phyloP scores from a whole-genome alignment of 192 early-diverging fungal species.

The Coemansia sp. region DNA sequence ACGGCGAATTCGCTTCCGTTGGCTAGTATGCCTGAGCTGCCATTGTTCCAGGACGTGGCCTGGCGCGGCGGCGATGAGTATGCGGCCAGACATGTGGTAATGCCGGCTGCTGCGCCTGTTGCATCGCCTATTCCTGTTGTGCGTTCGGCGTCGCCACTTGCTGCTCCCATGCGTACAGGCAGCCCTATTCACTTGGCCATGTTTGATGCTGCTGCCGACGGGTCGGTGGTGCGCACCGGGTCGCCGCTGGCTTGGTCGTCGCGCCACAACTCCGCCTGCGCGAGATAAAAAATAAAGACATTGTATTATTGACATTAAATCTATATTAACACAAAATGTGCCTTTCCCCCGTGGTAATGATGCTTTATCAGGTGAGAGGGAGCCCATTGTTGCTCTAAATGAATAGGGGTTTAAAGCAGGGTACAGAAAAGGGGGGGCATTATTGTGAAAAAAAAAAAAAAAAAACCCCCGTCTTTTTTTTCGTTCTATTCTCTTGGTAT shows the following conservation, averaged over 20 bases:
- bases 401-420: too few species aligned
- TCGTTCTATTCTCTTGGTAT: not conserved
- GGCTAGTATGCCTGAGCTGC: slow-evolving; percentile 19
- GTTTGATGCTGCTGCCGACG: slow-evolving; percentile 35
- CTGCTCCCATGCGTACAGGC: slow-evolving; percentile 30
- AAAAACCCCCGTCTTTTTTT: not conserved
- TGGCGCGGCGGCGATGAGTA: slow-evolving; percentile 34
- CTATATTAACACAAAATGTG: not conserved
- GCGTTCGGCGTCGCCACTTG: slow-evolving; percentile 3
- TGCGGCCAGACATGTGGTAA: not conserved
- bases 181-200: slow-evolving; percentile 30
- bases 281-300: slow-evolving; percentile 7
- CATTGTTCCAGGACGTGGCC: slow-evolving; percentile 47
- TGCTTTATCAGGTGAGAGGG: too few species aligned
- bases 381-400: too few species aligned
- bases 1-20: not conserved
- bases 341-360: too few species aligned
- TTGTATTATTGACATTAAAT: not conserved
- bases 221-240: slow-evolving; percentile 32
- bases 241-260: slow-evolving; percentile 46
- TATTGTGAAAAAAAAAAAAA: not conserved
- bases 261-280: slow-evolving; percentile 26
- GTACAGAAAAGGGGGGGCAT: too few species aligned
- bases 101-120: not conserved
- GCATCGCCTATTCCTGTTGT: too few species aligned